Base-by-base conservation (phyloP, 331 rosid species). In the Rhamnella rubrinervis region DNA sequence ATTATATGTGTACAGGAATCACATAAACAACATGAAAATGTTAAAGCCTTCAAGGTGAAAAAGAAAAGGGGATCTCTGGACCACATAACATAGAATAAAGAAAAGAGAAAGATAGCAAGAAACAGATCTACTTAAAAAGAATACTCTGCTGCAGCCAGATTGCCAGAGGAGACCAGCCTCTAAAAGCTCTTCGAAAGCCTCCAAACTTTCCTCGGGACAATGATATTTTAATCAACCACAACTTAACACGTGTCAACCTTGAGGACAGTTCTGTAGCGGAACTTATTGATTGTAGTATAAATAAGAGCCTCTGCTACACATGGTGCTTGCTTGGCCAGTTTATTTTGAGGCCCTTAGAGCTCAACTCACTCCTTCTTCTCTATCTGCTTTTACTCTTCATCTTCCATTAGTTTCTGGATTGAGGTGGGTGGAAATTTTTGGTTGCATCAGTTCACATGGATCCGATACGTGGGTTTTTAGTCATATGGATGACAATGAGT, bases 191-290 rank as follows among this genome's bases (percentile, higher is more conserved):
- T 51, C 40, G 66, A 63, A 79, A 74, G 63, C 58, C 6, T 77
- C 75, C 75, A 6, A 6, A 4, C 58, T 77, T 39, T 66, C 61
- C 57, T 66, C 41, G 46, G 69, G 59, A 64, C 79, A 63, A 41
- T 21, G 13, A 59, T 39, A 60, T 62, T 57, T 58, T 23, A 68
- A 71, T 66, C 78, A 61, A 74, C 85, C 65, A 76, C 19, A 40
- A 57, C 17, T 18, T 19, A 64, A 76, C 91, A 82, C 85, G 86
- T 83, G 80, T 81, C 78, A 58, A 50, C 49, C 31, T 72, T 41
- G 49, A 59, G 71, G 75, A 28, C 67, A 49, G 46, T 73, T 75
- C 72, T 53, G 23, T 5, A 51, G 18, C 68, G 25, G 56, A 55
- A 63, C 52, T 68, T 23, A 26, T 31, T 41, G 47, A 28, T 71